phyloP scores from a whole-genome alignment of 441 rosid species.

The Brassica hybrid region DNA sequence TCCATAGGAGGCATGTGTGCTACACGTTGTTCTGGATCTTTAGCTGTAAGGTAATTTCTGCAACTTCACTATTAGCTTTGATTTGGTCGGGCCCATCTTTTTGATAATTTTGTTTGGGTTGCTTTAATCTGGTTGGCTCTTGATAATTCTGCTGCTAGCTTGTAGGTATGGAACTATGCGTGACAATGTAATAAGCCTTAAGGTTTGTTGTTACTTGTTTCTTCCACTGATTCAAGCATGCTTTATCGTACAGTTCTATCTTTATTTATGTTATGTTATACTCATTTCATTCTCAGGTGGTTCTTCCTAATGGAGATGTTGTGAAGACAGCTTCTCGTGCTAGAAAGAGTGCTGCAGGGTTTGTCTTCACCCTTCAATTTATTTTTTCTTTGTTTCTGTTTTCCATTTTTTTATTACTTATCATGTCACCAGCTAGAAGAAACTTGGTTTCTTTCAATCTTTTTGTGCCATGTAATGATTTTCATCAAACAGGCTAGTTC shows the following conservation, averaged over 20 bases:
- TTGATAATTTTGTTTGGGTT: neutral
- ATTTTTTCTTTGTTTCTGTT: neutral
- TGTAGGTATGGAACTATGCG: constrained; percentile 99
- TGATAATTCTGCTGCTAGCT: constrained; percentile 56
- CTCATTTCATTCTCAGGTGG: constrained; percentile 64
- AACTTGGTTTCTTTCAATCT: neutral
- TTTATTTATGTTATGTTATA: constrained; percentile 32
- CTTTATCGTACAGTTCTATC: constrained; percentile 20
- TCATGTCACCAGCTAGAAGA: neutral
- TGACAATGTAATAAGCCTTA: constrained; percentile 91
- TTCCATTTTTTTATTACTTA: neutral
- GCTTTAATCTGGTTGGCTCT: constrained; percentile 37
- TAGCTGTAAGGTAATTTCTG: constrained; percentile 77
- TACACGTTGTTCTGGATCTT: constrained; percentile 95
- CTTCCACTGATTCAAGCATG: constrained; percentile 32
- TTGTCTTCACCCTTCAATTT: constrained; percentile 44
- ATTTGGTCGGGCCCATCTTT: constrained; percentile 5
- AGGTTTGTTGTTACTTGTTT: constrained; percentile 55
- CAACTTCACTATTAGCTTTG: neutral
- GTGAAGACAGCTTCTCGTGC: constrained; percentile 98
- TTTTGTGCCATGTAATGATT: constrained; percentile 1
- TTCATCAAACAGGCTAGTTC: neutral
- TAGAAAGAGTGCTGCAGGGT: constrained; percentile 99
- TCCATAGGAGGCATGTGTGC: constrained; percentile 97
- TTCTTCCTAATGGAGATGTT: constrained; percentile 89